Base-by-base conservation (phyloP, 768 basidiomycete species). In the Lentinula aciculospora region DNA sequence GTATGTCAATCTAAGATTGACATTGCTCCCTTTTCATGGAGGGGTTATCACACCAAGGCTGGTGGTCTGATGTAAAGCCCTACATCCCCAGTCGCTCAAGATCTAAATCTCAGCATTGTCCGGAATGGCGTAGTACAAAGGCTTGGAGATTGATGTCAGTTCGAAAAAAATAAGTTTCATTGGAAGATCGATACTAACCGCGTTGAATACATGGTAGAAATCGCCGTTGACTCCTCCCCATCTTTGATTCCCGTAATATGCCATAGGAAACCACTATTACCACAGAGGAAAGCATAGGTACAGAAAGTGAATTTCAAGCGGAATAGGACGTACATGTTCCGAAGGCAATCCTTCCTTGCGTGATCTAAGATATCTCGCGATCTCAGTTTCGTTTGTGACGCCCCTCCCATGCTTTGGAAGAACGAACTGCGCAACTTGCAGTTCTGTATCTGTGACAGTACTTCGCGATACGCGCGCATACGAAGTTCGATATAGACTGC, bases 361-460 rank as follows among this genome's bases (percentile, higher is more conserved):
- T 1, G 81, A 73, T 45, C 89, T 81, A 53, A 84, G 68, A 68
- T 93, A 90, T 48, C 87, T 78, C 2, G 87, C 85, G 17, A 77
- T 74, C 49, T 78, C 69, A 0, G 82, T 77, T 19, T 89, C 83
- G 62, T 92, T 82, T 23, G 74, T 73, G 3, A 85, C 79, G 17
- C 67, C 67, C 59, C 68, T 64, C 0, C 82, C 85, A 56, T 83
- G 76, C 46, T 73, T 77, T 0, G 92, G 91, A 3, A 94, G 67
- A 49, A 89, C 78, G 66, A 94, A 95, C 68, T 90, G 91, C 10
- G 85, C 92, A 36, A 95, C 83, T 70, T 94, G 94, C 53, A 94
- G 77, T 65, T 95, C 92, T 1, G 94, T 95, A 65, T 96, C 94
- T 25, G 91, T 94, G 61, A 96, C 88, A 32, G 84, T 84, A 23